A percentile compares a stretch with the other conserved stretches of the same genome.
Conservation (phyloP, 257 asterid species). For the Penstemon davidsonii region DNA sequence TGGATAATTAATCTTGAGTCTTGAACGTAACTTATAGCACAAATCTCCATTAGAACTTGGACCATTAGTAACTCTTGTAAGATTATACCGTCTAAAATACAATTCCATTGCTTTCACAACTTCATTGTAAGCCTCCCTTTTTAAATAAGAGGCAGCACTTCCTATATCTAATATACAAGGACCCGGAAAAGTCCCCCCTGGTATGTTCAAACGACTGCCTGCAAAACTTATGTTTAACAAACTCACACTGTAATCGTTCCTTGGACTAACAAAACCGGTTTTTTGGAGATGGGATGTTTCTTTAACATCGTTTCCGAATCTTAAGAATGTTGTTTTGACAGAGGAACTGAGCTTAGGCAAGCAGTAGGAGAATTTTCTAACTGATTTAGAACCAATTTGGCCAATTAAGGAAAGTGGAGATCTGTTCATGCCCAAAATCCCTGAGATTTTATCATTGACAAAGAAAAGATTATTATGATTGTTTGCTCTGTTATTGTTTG, state of each 20-base stretch:
- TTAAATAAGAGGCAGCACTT: neutral
- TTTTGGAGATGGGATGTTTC: neutral
- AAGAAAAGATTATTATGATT: no score
- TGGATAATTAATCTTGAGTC: neutral
- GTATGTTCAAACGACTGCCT: neutral
- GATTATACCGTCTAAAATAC: slow-evolving; percentile 9
- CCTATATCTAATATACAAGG: slow-evolving; percentile 14
- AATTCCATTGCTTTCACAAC: neutral
- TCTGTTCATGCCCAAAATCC: slow-evolving; percentile 22
- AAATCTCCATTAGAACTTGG: neutral
- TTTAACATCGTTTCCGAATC: slow-evolving; percentile 8
- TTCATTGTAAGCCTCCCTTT: neutral
- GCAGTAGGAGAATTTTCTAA: slow-evolving; percentile 19
- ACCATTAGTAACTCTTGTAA: neutral
- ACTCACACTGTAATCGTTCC: neutral
- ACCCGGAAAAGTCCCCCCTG: neutral
- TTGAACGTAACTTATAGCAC: neutral
- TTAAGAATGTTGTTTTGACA: neutral
- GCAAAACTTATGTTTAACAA: neutral
- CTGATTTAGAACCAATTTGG: slow-evolving; percentile 2
- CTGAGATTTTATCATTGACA: neutral
- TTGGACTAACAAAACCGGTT: neutral
- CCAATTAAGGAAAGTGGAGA: slow-evolving; percentile 14
- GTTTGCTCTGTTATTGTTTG: neutral
- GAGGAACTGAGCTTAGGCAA: slow-evolving; percentile 2